Base-by-base conservation (phyloP, 2,329 filamentous ascomycete genomes). In the Stromatinia cepivora region DNA sequence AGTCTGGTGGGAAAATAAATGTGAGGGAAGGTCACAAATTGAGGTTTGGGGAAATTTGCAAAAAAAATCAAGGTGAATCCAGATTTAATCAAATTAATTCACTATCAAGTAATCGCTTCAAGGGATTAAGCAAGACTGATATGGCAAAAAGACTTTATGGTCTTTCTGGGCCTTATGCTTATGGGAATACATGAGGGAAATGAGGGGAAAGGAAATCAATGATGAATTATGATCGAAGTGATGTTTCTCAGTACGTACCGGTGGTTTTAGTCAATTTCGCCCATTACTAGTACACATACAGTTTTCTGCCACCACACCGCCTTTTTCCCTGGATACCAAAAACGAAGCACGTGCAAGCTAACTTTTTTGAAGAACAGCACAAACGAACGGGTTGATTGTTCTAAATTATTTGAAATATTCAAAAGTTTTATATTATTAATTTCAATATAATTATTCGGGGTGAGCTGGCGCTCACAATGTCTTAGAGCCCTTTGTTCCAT, bases 61-160 rank as follows among this genome's bases (percentile, higher is more conserved):
- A 28, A 39, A 56, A 57, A 53, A 28, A 17, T 36, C 31, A 28
- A 64, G 13, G 61, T 52, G 46, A 63, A 63, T 63, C 8, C 46
- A 63, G 46, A 64, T 52, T 52, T 50, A 36, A 39, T 36, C 25
- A 52, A 50, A 50, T 62, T 58, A 36, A 64, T 64, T 64, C 61
- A 64, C 61, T 64, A 42, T 39, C 17, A 20, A n/a, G 39, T 53
- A 39, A 64, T 64, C 31, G 42, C 45, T 61, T 67, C 54, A 67
- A 52, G 65, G 65, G 8, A 62, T 62, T 25, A 67, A 39, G 20
- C 65, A 68, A 69, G 71, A 70, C 58, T 70, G 69, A 22, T 54
- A 62, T 22, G 34, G 34, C 25, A 63, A 63, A 31, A 63, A 63
- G 57, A 68, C 66, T 54, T 54, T 39, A 31, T 63, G 65, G 65